phyloP scores from a whole-genome alignment of 177 flowering plant genomes.

The Vitis hybrid region DNA sequence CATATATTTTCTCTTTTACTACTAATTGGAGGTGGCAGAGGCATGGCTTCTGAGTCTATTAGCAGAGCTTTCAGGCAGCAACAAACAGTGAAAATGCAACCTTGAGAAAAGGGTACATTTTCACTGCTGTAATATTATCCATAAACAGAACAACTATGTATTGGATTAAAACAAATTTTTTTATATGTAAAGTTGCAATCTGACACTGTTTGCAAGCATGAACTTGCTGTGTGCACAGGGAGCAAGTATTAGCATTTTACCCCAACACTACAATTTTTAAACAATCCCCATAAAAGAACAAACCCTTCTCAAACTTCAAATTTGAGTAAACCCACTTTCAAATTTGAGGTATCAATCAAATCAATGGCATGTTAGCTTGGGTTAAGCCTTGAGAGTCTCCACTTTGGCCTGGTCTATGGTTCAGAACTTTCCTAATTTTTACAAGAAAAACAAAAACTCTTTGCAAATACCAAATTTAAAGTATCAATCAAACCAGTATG shows the following conservation, averaged over 20 bases:
- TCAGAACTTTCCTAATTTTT: too few relatives aligned
- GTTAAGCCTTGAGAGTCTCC: too few relatives aligned
- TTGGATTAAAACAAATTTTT: neutral
- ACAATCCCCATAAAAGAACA: conserved; percentile 2
- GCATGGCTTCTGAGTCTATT: conserved; percentile 41
- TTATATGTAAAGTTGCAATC: conserved; percentile 2
- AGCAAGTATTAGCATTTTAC: conserved; percentile 5
- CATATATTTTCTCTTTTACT: conserved; percentile 9
- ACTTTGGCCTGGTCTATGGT: too few relatives aligned
- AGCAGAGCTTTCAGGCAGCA: conserved; percentile 36
- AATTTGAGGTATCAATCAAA: too few relatives aligned
- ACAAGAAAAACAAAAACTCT: too few relatives aligned
- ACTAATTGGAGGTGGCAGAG: conserved; percentile 36
- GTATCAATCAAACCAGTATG: too few relatives aligned
- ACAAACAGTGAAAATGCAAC: conserved; percentile 29
- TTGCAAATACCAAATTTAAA: too few relatives aligned
- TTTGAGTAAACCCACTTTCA: too few relatives aligned
- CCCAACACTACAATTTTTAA: neutral
- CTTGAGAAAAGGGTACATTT: conserved; percentile 2
- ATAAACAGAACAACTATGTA: conserved; percentile 8
- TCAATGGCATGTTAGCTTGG: too few relatives aligned
- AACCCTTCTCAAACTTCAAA: neutral
- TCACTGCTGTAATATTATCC: conserved; percentile 6
- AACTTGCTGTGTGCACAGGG: conserved; percentile 7
- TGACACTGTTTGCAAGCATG: conserved; percentile 5